Base-by-base conservation (phyloP, 2,329 filamentous ascomycete species). In the Ceratocystis colombiana region DNA sequence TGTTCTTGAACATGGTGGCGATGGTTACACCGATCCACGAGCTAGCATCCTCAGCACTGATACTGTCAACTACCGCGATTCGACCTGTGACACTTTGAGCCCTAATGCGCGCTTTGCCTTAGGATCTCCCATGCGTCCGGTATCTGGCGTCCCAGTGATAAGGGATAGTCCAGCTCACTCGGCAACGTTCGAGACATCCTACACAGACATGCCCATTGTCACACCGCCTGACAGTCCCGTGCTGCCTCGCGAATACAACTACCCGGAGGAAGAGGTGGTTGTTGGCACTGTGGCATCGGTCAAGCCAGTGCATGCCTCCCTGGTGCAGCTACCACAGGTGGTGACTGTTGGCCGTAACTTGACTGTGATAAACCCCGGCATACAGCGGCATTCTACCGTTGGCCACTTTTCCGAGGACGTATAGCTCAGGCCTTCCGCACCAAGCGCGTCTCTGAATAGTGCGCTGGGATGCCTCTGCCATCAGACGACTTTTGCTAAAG, bases 121-220 rank as follows among this genome's bases (percentile, higher is more conserved):
- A 8, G 83, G 82, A 20, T 76, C 78, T 7, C 82, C 82, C 5
- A 85, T 85, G 81, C 78, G 82, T 59, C 82, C 82, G 37, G 79
- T 82, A 65, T 85, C 83, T 71, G 83, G 84, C 8, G 75, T 85
- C 3, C 79, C 82, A n/a, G 77, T 85, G 41, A 80, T 85, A 72
- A 79, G 84, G 68, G 80, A 83, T n/a, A 83, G 86, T n/a, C 86
- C 86, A 17, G 84, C 82, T 20, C 80, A 84, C 65, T 85, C 83
- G 2, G 61, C 61, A 4, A 48, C 61, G 6, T 48, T 48, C 28
- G 41, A 63, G n/a, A 63, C 61, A n/a, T 48, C 41, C 15, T 63
- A 46, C 28, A 44, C 45, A 30, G 61, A 63, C 41, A 17, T 33
- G 22, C 61, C 61, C 17, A 46, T 46, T 48, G 25, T 63, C 17